A percentile compares a stretch with the other conserved stretches of the same genome.
These are phyloP conservation scores for Apophysomyces variabilis DNA, from an alignment of 371 early-diverging fungal genomes.

Conservation along the genomic window DNA sequence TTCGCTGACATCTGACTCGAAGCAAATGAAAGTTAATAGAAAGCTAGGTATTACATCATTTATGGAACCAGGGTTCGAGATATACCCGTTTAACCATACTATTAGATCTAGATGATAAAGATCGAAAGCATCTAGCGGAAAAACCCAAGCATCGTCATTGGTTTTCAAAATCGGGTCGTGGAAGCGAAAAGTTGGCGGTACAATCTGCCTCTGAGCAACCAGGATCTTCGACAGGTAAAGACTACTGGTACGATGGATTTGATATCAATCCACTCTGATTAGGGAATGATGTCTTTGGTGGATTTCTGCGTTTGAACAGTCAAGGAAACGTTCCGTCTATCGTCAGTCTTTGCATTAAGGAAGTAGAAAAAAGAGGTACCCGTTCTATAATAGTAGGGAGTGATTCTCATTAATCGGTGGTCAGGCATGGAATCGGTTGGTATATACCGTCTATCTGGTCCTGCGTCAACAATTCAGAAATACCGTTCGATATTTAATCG, in stretches of 20 bases:
- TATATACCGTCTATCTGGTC: constrained; percentile 85
- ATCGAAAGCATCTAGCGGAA: constrained; percentile 20
- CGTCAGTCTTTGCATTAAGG: constrained; percentile 65
- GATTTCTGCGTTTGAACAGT: constrained; percentile 50
- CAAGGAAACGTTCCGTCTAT: constrained; percentile 62
- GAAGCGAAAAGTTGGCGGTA: constrained; percentile 18
- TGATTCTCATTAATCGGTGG: neutral
- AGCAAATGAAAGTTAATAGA: constrained; percentile 36
- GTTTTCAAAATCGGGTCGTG: constrained; percentile 33
- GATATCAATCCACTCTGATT: neutral
- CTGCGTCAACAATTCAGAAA: constrained; percentile 72
- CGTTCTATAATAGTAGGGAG: neutral
- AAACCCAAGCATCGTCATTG: constrained; percentile 30
- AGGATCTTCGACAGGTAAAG: constrained; percentile 12
- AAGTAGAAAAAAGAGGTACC: constrained; percentile 69
- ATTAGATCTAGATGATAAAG: constrained; percentile 20
- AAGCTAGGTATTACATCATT: constrained; percentile 22
- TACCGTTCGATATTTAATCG: constrained; percentile 64
- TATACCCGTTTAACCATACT: neutral
- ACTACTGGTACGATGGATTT: neutral
- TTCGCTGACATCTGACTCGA: constrained; percentile 23
- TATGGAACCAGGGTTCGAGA: neutral
- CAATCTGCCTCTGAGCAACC: constrained; percentile 21
- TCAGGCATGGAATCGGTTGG: constrained; percentile 67
- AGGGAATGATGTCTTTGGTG: constrained; percentile 68